A percentile compares a stretch with the other conserved stretches of the same genome.
Evolutionary conservation across 352 stramenopile genomes (phyloP).

Genomic region (Plasmopara viticola): DNA sequence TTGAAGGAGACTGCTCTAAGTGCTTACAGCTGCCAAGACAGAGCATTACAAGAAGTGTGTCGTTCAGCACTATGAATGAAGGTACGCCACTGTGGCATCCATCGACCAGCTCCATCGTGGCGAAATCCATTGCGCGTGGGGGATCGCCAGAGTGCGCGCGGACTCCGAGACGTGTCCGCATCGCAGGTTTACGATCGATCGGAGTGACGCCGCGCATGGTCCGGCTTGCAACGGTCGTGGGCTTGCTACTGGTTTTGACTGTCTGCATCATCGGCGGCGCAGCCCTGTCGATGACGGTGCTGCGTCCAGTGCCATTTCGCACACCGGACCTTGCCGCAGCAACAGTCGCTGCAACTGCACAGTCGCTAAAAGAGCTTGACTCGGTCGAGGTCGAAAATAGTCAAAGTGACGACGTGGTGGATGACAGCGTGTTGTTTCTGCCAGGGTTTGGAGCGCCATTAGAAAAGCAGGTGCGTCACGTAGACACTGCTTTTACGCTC

Average conservation of each 20-base stretch:
- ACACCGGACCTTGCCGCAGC: slow-evolving; percentile 3
- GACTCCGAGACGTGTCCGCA: slow-evolving; percentile 1
- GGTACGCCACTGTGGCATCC: slow-evolving; percentile 37
- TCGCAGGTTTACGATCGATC: background rate
- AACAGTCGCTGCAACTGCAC: background rate
- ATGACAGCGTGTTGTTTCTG: slow-evolving; percentile 52
- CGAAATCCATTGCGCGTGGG: slow-evolving; percentile 12
- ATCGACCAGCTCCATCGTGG: slow-evolving; percentile 15
- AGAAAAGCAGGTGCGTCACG: slow-evolving; percentile 49
- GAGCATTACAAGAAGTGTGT: slow-evolving; percentile 4
- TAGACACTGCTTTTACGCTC: background rate
- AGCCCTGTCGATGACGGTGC: slow-evolving; percentile 8
- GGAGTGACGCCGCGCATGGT: slow-evolving; percentile 19
- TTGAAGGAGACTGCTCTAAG: slow-evolving; percentile 2
- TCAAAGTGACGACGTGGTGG: slow-evolving; percentile 4
- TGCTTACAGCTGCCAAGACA: background rate
- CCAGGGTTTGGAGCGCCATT: slow-evolving; percentile 60
- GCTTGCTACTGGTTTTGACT: slow-evolving; percentile 23
- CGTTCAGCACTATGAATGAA: slow-evolving; percentile 31
- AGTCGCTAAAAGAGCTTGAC: slow-evolving; percentile 1
- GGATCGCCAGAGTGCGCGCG: slow-evolving; percentile 2
- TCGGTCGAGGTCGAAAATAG: slow-evolving; percentile 6
- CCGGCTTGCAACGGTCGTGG: slow-evolving; percentile 15
- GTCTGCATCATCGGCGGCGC: slow-evolving; percentile 20
- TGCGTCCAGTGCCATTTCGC: slow-evolving; percentile 2